Evolutionary conservation across 768 basidiomycete species (phyloP), one percentile per base, ranked within the genome.

Genomic region (Phylloporus sp.): DNA sequence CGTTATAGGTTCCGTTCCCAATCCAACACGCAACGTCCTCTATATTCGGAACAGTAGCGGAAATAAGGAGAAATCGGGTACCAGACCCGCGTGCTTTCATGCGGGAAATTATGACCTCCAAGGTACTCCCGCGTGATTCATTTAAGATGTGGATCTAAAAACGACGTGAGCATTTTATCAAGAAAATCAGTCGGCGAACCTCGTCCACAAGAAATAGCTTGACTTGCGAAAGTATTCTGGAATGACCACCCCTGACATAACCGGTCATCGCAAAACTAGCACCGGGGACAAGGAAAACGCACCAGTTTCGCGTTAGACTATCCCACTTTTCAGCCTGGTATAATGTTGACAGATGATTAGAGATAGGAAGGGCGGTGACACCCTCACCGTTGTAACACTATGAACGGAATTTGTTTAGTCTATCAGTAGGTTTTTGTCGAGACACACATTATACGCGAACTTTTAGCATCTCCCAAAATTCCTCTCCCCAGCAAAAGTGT

Each of bases 271-370:
- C 45, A 42, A 55, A 23, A 11, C 39, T 43, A 34, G 18, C 27
- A 23, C 23, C n/a, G 24, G 24, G 27, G n/a, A 52, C 7, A 9
- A 49, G 27, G 41, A 3, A 11, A n/a, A 49, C 70, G 84, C 85
- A 89, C 91, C 88, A 95, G 60, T 84, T 88, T 39, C 95, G 77
- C 6, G 95, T 97, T 50, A 99, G 70, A 44, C 90, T 88, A 59
- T 98, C 95, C 88, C 92, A 95, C 70, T 99, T 99, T 70, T 99
- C 95, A 2, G 89, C 91, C 88, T 93, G 59, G 43, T 22, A 52
- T 46, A 22, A 44, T 18, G 32, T 55, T 47, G 47, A 47, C 5
- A 18, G 31, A 40, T 18, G 8, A 11, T 43, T 29, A 23, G 34
- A 31, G 23, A 42, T n/a, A 47, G 18, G 26, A 32, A 26, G 5